Evolutionary conservation across 805 yeast species (phyloP).

Genomic region (Candida piceae): DNA sequence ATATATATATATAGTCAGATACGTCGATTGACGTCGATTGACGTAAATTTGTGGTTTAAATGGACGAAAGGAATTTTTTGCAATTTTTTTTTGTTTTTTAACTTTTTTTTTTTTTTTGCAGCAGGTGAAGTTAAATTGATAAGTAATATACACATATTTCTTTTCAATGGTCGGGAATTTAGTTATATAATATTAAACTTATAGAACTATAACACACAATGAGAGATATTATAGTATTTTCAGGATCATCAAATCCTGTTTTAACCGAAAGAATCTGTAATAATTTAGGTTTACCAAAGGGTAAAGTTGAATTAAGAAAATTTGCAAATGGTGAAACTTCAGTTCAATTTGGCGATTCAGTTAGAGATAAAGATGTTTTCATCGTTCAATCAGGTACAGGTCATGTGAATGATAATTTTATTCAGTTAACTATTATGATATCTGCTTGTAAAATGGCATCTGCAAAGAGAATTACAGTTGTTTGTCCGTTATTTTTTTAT

Average conservation of each 20-base stretch:
- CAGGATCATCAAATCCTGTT: conserved; percentile 86
- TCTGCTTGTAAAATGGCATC: conserved; percentile 93
- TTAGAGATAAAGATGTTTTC: conserved; percentile 93
- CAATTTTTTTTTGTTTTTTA: too few species aligned
- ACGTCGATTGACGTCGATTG: too few species aligned
- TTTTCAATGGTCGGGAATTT: too few species aligned
- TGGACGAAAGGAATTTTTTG: too few species aligned
- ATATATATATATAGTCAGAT: too few species aligned
- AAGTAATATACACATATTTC: too few species aligned
- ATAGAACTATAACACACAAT: conserved; percentile 29
- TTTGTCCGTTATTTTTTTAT: conserved; percentile 90
- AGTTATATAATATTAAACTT: too few species aligned
- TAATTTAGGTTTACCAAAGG: conserved; percentile 68
- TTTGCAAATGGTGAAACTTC: conserved; percentile 93
- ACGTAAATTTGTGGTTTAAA: too few species aligned
- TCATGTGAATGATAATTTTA: conserved; percentile 78
- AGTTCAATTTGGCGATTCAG: conserved; percentile 79
- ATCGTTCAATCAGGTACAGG: conserved; percentile 87
- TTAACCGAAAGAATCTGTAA: conserved; percentile 72
- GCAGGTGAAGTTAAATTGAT: too few species aligned
- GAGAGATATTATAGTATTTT: conserved; percentile 83
- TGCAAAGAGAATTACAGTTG: conserved; percentile 85
- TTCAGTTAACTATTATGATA: conserved; percentile 76
- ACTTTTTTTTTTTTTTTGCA: too few species aligned
- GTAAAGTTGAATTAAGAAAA: conserved; percentile 58